These are phyloP conservation scores for Tulasnella calospora DNA, from an alignment of 768 basidiomycete genomes.

Conservation along the genomic window DNA sequence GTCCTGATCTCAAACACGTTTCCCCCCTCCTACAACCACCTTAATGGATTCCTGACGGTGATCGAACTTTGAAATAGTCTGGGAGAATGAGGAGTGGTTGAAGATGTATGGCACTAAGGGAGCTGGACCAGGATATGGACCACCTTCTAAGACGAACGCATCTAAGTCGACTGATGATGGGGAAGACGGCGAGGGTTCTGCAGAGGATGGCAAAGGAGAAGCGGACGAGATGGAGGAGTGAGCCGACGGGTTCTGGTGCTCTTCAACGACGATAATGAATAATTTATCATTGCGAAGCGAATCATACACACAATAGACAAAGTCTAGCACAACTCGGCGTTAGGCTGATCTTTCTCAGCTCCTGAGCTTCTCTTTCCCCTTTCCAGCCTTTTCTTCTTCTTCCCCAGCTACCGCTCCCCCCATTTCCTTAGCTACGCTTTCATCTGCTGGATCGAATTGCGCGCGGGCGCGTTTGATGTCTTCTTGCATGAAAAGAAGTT, in stretches of 20 bases:
- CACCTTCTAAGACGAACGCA: background rate
- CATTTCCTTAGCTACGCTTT: slow-evolving; percentile 4
- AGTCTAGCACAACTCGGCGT: background rate
- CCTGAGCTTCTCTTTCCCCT: background rate
- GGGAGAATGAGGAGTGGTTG: slow-evolving; percentile 96
- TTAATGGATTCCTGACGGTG: background rate
- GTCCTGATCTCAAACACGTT: background rate
- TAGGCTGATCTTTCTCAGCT: background rate
- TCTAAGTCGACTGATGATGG: slow-evolving; percentile 13
- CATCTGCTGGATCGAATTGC: slow-evolving; percentile 60
- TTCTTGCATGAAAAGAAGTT: slow-evolving; percentile 43
- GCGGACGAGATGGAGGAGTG: slow-evolving; percentile 66
- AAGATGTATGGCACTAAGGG: slow-evolving; percentile 69
- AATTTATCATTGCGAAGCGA: background rate
- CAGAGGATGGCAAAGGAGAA: slow-evolving; percentile 38
- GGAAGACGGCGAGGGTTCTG: slow-evolving; percentile 35
- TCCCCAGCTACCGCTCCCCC: background rate
- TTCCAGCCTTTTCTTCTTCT: background rate
- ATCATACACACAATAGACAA: background rate
- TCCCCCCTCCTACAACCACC: slow-evolving; percentile 13
- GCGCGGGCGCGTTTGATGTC: slow-evolving; percentile 39
- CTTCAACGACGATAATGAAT: background rate
- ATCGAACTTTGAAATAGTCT: slow-evolving; percentile 51
- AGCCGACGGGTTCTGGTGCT: slow-evolving; percentile 23
- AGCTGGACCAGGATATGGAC: slow-evolving; percentile 37